These are phyloP conservation scores for Suillus brevipes DNA, from an alignment of 768 basidiomycete genomes.

Conservation along the genomic window DNA sequence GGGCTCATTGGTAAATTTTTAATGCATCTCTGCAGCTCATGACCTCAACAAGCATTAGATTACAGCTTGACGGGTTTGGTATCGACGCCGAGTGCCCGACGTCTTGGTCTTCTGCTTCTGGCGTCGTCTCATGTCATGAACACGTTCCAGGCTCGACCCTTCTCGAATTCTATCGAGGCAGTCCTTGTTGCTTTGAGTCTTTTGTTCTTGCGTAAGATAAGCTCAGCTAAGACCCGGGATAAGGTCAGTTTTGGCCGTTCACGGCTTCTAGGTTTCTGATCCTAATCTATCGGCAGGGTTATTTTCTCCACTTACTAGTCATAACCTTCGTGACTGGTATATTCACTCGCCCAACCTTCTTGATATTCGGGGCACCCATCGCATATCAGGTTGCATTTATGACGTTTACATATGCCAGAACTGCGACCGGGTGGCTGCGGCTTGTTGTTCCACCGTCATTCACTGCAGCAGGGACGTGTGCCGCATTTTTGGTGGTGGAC, in stretches of 20 bases:
- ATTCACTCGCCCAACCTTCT: conserved; percentile 39
- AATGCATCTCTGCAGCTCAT: not conserved
- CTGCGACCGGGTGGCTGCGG: conserved; percentile 7
- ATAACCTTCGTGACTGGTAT: conserved; percentile 28
- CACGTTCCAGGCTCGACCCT: conserved; percentile 41
- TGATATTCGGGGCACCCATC: conserved; percentile 34
- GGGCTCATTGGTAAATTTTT: conserved; percentile 32
- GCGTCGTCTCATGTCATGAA: conserved; percentile 38
- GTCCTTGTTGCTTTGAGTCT: conserved; percentile 32
- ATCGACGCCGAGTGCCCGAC: conserved; percentile 18
- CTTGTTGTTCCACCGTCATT: conserved; percentile 23
- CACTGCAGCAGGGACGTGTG: conserved; percentile 18
- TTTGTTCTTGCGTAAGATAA: conserved; percentile 23
- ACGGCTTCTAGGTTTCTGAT: no score
- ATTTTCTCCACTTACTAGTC: conserved; percentile 25
- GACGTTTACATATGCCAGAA: conserved; percentile 14
- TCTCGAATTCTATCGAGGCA: conserved; percentile 40
- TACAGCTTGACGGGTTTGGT: conserved; percentile 25
- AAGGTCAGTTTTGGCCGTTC: not conserved
- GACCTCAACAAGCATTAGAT: conserved; percentile 22
- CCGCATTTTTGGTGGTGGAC: conserved; percentile 29
- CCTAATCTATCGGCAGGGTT: not conserved
- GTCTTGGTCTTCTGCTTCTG: conserved; percentile 28
- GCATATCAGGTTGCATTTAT: conserved; percentile 25
- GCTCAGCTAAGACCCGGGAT: not conserved